Evolutionary conservation across 2,329 filamentous ascomycete species (phyloP), one percentile per base, ranked within the genome.

Genomic region (Blastomyces emzantsi): DNA sequence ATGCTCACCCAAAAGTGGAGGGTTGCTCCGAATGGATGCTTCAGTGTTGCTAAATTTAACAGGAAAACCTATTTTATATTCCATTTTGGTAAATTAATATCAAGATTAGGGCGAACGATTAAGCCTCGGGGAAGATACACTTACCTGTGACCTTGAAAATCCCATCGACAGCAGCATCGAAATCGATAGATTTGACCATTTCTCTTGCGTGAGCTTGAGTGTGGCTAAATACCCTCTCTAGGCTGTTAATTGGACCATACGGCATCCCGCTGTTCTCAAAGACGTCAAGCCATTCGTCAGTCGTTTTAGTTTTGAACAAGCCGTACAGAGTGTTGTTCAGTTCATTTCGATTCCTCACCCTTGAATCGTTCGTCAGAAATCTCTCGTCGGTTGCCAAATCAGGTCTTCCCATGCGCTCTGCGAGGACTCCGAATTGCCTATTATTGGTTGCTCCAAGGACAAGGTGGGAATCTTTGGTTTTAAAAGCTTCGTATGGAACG

Each of bases 361-460:
- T 78, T 62, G 81, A 77, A 13, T 83, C 81, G 67, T 90, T 90
- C 62, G 84, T 82, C 67, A 74, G 77, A 74, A 83, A 90, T 64
- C 80, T 82, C 1, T 80, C 70, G 68, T 89, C 82, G 1, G 81
- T 76, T 65, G 83, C 85, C 82, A 87, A 86, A 58, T 87, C 81
- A 0, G 84, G 79, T 22, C 77, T 78, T 0, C 81, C 82, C 0
- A 90, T 75, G 0, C 82, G 81, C 45, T 85, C 79, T 69, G 85
- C 88, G 11, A 90, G 75, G 25, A 88, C 80, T 19, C 82, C 82
- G 66, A 89, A 91, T 1, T 90, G 80, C 6, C 84, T 81, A 70
- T 90, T 86, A 68, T 90, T 90, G n/a, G 86, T 87, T 36, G 87
- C 87, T 4, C 88, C 88, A 57, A 90, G 81, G 25, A 91, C 80